Evolutionary conservation across 2,329 filamentous ascomycete genomes (phyloP).

Genomic region (Ascochyta viciae-villosae): DNA sequence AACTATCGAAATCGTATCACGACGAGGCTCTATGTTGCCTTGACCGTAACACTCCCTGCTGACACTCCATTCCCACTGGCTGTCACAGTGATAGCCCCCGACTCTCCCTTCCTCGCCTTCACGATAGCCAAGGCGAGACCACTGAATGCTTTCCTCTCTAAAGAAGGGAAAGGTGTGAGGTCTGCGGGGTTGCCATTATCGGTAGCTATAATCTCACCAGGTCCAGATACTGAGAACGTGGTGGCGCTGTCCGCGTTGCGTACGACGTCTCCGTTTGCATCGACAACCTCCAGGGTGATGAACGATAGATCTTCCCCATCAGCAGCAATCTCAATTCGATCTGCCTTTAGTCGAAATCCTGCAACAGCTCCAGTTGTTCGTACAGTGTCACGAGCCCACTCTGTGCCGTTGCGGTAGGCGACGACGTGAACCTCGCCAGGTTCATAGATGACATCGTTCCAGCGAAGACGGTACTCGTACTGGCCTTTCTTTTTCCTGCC

Average conservation of each 20-base stretch:
- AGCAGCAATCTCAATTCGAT: conserved; percentile 51
- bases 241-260: conserved; percentile 54
- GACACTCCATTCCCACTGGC: background rate
- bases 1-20: background rate
- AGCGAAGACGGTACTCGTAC: conserved; percentile 59
- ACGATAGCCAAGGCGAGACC: conserved; percentile 38
- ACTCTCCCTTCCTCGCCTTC: conserved; percentile 4
- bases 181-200: conserved; percentile 38
- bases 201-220: conserved; percentile 51
- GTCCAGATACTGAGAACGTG: conserved; percentile 54
- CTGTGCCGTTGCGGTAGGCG: conserved; percentile 56
- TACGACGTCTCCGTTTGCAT: conserved; percentile 54
- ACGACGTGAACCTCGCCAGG: conserved; percentile 58
- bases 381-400: conserved; percentile 56
- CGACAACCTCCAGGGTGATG: conserved; percentile 55
- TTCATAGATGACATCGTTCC: conserved; percentile 59
- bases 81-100: background rate
- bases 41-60: background rate
- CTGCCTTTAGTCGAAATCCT: conserved; percentile 50
- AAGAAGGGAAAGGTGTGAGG: conserved; percentile 30
- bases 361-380: conserved; percentile 53
- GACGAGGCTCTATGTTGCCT: background rate
- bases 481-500: conserved; percentile 50
- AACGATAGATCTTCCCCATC: conserved; percentile 57
- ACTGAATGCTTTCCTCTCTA: conserved; percentile 34